These are phyloP conservation scores for Dothideomycetes sp. DNA, from an alignment of 2,329 filamentous ascomycete genomes.

Conservation along the genomic window DNA sequence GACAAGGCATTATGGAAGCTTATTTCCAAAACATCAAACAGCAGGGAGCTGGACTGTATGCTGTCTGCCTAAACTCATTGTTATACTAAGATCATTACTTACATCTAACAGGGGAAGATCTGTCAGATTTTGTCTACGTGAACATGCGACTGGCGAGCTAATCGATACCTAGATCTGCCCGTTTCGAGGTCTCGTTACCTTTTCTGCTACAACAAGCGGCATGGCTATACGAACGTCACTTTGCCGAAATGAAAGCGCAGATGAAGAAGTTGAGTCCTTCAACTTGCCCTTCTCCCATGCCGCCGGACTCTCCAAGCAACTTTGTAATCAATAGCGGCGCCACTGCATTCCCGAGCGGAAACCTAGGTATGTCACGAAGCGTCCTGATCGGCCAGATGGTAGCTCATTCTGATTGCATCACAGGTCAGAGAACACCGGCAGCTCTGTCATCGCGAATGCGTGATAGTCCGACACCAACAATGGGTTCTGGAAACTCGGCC, in stretches of 20 bases:
- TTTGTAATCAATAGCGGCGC: slow-evolving; percentile 32
- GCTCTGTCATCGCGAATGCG: slow-evolving; percentile 47
- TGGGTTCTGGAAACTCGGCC: slow-evolving; percentile 33
- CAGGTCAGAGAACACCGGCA: slow-evolving; percentile 40
- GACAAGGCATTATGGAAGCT: slow-evolving; percentile 87
- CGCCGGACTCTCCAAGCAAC: slow-evolving; percentile 31
- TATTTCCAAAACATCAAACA: slow-evolving; percentile 70
- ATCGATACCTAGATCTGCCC: slow-evolving; percentile 47
- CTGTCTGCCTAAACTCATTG: slow-evolving; percentile 17
- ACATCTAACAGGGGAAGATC: slow-evolving; percentile 54
- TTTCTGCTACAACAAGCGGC: slow-evolving; percentile 90
- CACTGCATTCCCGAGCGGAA: not conserved
- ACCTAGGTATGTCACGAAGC: slow-evolving; percentile 1
- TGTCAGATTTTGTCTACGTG: slow-evolving; percentile 48
- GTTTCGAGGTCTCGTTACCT: slow-evolving; percentile 75
- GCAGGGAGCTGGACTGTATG: slow-evolving; percentile 75
- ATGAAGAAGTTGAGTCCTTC: slow-evolving; percentile 66
- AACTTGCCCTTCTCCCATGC: slow-evolving; percentile 48
- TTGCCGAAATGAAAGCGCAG: slow-evolving; percentile 81
- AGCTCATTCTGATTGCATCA: not conserved
- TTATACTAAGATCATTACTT: too few relatives aligned
- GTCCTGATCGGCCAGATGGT: not conserved
- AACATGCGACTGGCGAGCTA: not conserved
- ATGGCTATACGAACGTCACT: slow-evolving; percentile 85
- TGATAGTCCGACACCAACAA: slow-evolving; percentile 46